Conservation (phyloP, 1,139 yeast species). For the Taiozyma sp. region DNA sequence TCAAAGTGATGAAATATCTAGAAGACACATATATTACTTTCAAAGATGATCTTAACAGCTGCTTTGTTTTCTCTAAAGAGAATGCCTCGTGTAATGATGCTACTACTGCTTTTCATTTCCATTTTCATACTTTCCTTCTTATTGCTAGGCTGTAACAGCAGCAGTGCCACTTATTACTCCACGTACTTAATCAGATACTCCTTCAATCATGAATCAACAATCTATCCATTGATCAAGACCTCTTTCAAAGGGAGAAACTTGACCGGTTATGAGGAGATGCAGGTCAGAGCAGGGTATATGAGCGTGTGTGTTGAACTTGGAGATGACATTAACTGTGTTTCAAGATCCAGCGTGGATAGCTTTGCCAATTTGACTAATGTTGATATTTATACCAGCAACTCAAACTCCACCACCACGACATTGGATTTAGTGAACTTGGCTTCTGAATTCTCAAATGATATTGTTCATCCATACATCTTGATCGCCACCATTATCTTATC, state of each 20-base stretch:
- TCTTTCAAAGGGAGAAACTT: slow-evolving; percentile 28
- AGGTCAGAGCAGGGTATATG: slow-evolving; percentile 45
- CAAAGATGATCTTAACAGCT: slow-evolving; percentile 6
- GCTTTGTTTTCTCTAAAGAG: slow-evolving; percentile 17
- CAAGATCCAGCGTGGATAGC: slow-evolving; percentile 26
- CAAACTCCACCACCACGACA: slow-evolving; percentile 27
- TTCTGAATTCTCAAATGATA: slow-evolving; percentile 34
- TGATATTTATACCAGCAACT: slow-evolving; percentile 26
- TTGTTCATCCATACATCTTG: slow-evolving; percentile 52
- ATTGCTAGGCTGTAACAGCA: slow-evolving; percentile 45
- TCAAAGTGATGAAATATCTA: neutral
- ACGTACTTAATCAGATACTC: slow-evolving; percentile 41
- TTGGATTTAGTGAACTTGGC: slow-evolving; percentile 41
- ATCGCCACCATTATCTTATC: slow-evolving; percentile 44
- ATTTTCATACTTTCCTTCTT: slow-evolving; percentile 44
- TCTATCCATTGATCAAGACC: slow-evolving; percentile 32
- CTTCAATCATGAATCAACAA: slow-evolving; percentile 40
- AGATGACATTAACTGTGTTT: slow-evolving; percentile 30
- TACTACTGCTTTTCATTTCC: slow-evolving; percentile 33
- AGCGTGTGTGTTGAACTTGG: slow-evolving; percentile 41
- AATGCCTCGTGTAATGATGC: slow-evolving; percentile 22
- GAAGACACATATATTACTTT: neutral
- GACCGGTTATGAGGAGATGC: slow-evolving; percentile 30
- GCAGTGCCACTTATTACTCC: slow-evolving; percentile 37
- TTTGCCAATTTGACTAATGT: slow-evolving; percentile 30